Percentiles rank a stretch among this genome's conserved stretches.
These are phyloP conservation scores for Cryptosporidium parvum DNA, from an alignment of 169 alveolate genomes.

Conservation along the genomic window DNA sequence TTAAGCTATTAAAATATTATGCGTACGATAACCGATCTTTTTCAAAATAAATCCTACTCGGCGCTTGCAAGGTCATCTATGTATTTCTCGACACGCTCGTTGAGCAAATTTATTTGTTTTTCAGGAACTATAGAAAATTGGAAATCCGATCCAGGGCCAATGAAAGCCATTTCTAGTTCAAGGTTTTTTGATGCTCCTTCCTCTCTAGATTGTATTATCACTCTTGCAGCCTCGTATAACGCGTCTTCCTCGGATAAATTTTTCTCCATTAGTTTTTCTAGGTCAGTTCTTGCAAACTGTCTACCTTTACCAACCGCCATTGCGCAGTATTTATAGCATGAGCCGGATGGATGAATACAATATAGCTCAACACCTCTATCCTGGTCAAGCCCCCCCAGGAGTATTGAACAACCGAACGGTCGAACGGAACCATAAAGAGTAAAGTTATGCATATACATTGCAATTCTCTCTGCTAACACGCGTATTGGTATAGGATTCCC, in stretches of 20 bases:
- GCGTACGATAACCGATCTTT: neutral
- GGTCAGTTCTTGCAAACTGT: conserved; percentile 92
- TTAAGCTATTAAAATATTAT: neutral
- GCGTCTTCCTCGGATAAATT: conserved; percentile 78
- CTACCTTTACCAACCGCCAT: conserved; percentile 95
- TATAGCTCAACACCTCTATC: conserved; percentile 87
- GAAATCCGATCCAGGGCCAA: conserved; percentile 41
- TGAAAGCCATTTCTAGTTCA: conserved; percentile 78
- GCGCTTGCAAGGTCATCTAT: conserved; percentile 65
- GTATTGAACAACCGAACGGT: conserved; percentile 94
- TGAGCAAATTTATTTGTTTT: conserved; percentile 5
- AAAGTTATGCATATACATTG: conserved; percentile 90
- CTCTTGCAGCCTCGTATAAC: conserved; percentile 67
- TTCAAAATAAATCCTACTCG: neutral
- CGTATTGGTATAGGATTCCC: conserved; percentile 90
- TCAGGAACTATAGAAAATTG: conserved; percentile 40
- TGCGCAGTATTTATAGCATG: conserved; percentile 91
- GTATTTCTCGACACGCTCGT: conserved; percentile 58
- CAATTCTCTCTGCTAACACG: conserved; percentile 93
- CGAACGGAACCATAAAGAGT: conserved; percentile 92
- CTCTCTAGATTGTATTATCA: conserved; percentile 76
- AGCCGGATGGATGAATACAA: conserved; percentile 93
- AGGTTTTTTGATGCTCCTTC: conserved; percentile 77
- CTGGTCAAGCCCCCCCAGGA: conserved; percentile 88
- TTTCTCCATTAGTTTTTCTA: conserved; percentile 86